Evolutionary conservation across 768 basidiomycete species (phyloP).

Genomic region (Russula sp.): DNA sequence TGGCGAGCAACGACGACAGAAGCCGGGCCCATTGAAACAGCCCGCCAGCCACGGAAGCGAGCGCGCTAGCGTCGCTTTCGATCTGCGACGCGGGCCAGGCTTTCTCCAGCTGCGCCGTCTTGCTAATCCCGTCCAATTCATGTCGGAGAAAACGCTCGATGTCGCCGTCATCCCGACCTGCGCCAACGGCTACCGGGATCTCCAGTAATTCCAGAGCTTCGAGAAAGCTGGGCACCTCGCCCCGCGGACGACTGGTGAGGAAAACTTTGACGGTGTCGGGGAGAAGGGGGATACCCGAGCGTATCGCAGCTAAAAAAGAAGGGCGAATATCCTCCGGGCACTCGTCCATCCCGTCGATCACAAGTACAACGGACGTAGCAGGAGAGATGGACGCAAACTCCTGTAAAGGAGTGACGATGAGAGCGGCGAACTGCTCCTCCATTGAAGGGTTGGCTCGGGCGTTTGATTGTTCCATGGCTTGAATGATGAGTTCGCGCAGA

Average conservation of each 20-base stretch:
- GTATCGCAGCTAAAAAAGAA: constrained; percentile 6
- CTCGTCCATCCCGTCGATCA: constrained; percentile 23
- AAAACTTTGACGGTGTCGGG: constrained; percentile 17
- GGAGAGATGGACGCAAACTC: constrained; percentile 10
- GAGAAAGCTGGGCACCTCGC: constrained; percentile 6
- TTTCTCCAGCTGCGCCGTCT: neutral
- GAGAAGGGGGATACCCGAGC: neutral
- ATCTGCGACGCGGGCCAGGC: neutral
- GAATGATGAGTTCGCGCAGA: constrained; percentile 7
- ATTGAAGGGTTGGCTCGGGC: constrained; percentile 6
- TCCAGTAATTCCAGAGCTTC: neutral
- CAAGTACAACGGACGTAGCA: constrained; percentile 10
- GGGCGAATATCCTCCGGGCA: constrained; percentile 11
- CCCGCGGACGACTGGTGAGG: constrained; percentile 18
- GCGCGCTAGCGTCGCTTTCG: constrained; percentile 3
- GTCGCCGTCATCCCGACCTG: constrained; percentile 11
- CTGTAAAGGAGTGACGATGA: constrained; percentile 12
- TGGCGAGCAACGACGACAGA: constrained; percentile 6
- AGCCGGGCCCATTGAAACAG: constrained; percentile 23
- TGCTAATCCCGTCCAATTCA: neutral
- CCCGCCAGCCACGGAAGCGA: constrained; percentile 13
- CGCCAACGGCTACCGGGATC: neutral
- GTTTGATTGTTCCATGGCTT: constrained; percentile 5
- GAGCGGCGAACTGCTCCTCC: constrained; percentile 18
- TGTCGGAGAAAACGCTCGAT: constrained; percentile 8